Evolutionary conservation across 306 rosid genomes (phyloP).

Genomic region (Trifolium repens): DNA sequence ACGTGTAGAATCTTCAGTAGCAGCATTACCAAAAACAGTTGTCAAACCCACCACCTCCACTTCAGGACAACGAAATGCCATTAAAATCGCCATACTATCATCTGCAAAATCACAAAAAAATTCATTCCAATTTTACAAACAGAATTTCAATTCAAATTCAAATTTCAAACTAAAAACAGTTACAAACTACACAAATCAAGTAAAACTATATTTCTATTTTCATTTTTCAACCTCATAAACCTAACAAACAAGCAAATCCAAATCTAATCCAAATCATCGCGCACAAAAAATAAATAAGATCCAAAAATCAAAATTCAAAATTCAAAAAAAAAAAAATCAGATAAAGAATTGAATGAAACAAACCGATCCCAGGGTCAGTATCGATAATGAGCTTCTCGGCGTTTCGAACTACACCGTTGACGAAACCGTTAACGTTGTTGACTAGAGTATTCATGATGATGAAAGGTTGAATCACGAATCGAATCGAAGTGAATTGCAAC

Average conservation of each 20-base stretch:
- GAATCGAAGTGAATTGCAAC: conserved; percentile 1
- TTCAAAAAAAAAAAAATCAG: background rate
- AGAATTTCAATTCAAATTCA: background rate
- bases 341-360: conserved; percentile 31
- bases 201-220: background rate
- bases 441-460: conserved; percentile 45
- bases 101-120: conserved; percentile 53
- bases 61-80: conserved; percentile 84
- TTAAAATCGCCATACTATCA: conserved; percentile 86
- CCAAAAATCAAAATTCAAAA: background rate
- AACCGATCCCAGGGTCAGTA: conserved; percentile 98
- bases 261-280: background rate
- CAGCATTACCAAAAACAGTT: conserved; percentile 76
- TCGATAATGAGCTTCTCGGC: conserved; percentile 82
- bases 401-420: conserved; percentile 32
- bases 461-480: background rate
- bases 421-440: conserved; percentile 36
- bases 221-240: too few species aligned
- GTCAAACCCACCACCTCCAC: conserved; percentile 84
- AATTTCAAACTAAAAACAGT: background rate
- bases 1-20: conserved; percentile 68
- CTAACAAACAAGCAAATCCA: background rate
- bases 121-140: background rate
- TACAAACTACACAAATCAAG: background rate
- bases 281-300: too few species aligned